Base-by-base conservation (phyloP, 768 basidiomycete genomes). In the Trichaptum fuscoviolaceum region DNA sequence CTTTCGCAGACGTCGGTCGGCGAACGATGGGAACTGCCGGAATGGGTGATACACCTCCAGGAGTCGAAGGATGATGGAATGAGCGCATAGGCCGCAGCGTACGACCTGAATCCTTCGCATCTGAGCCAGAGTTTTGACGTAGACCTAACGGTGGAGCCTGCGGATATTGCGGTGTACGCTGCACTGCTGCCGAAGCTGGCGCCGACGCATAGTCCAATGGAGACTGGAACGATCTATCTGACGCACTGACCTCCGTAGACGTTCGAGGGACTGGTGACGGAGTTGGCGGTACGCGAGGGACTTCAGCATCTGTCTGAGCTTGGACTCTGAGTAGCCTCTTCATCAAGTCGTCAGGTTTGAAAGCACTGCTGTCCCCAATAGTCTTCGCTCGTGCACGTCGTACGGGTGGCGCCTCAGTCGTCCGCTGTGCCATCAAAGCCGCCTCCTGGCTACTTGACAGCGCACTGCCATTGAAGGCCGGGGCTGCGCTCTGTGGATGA, bases 331-430 rank as follows among this genome's bases (percentile, higher is more conserved):
- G 77, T 65, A 92, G 76, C 73, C 85, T 87, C 72, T 77, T 79
- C 18, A 84, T 80, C 67, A 91, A 76, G 67, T 89, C 89, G 52
- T 88, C 87, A 8, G 82, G 76, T 1, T 84, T 79, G 67, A 89
- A 85, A 5, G 70, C 67, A 25, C 77, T 70, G 30, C 76, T 77
- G 57, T 80, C 75, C 27, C 82, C 81, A 58, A 84, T 69, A 9
- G 83, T 83, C 71, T 77, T 75, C 12, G 80, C 83, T 42, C 83
- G 78, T 64, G 79, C 76, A 1, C 84, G 80, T 34, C 59, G 4
- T 61, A 25, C 30, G 9, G 24, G 59, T 3, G 25, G 25, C 12
- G 24, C 25, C 59, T 61, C 7, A 20, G 30, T 23, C 15, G 24
- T 9, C 18, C 25, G 25, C n/a, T 75, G 70, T 15, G 79, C 77